Evolutionary conservation across 2,329 filamentous ascomycete genomes (phyloP).

Genomic region (Aureobasidium sp.): DNA sequence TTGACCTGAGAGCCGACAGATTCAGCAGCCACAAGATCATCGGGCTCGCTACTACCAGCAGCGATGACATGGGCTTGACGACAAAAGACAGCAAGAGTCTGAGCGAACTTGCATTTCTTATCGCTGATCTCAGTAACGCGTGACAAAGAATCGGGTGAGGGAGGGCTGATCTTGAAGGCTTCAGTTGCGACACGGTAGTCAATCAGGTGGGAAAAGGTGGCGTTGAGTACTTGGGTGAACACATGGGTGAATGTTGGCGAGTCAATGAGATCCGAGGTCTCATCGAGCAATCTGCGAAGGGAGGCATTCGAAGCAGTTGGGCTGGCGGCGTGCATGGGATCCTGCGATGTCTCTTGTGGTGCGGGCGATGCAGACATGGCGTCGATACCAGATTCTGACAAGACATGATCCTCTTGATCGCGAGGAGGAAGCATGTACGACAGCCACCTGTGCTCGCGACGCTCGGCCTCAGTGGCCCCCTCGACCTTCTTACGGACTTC

Average conservation of each 20-base stretch:
- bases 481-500: slow-evolving; percentile 82
- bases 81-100: slow-evolving; percentile 80
- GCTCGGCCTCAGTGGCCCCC: slow-evolving; percentile 58
- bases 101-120: slow-evolving; percentile 68
- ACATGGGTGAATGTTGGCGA: slow-evolving; percentile 87
- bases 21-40: slow-evolving; percentile 25
- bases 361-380: slow-evolving; percentile 30
- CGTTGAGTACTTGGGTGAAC: slow-evolving; percentile 75
- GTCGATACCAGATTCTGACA: slow-evolving; percentile 75
- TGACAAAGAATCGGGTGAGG: slow-evolving; percentile 31
- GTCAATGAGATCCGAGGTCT: slow-evolving; percentile 92
- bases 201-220: slow-evolving; percentile 76
- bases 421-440: slow-evolving; percentile 71
- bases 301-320: slow-evolving; percentile 46
- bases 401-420: slow-evolving; percentile 73
- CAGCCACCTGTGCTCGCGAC: slow-evolving; percentile 67
- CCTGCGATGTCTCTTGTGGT: slow-evolving; percentile 22
- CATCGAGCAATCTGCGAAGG: slow-evolving; percentile 80
- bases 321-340: slow-evolving; percentile 22
- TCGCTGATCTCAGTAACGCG: slow-evolving; percentile 43
- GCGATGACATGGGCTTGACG: slow-evolving; percentile 87
- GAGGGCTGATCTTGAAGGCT: slow-evolving; percentile 57
- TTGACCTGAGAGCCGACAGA: slow-evolving; percentile 33
- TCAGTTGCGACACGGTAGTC: slow-evolving; percentile 73
- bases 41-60: slow-evolving; percentile 61